Evolutionary conservation across 352 stramenopile species (phyloP).

Genomic region (Pythium sp.): DNA sequence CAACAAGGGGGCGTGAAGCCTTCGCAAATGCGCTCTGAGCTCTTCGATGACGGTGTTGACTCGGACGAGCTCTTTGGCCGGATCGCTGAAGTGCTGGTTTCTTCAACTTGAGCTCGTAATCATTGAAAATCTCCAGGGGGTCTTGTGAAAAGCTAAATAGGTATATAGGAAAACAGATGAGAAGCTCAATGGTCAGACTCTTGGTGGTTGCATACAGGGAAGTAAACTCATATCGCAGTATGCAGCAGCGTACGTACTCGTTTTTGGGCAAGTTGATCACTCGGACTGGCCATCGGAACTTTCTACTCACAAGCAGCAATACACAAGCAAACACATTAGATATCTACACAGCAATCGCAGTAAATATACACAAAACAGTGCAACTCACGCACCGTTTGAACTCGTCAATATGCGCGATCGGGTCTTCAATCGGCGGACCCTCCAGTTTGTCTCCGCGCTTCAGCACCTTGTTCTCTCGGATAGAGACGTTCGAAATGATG

Average conservation of each 20-base stretch:
- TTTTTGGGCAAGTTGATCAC: constrained; percentile 55
- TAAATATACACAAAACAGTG: background rate
- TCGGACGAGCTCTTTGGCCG: background rate
- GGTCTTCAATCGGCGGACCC: constrained; percentile 45
- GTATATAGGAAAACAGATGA: background rate
- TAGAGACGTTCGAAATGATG: constrained; percentile 28
- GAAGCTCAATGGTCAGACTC: constrained; percentile 5
- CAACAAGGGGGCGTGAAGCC: constrained; percentile 37
- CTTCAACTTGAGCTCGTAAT: constrained; percentile 35
- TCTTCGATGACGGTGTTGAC: background rate
- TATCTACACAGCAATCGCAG: background rate
- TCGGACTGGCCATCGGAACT: constrained; percentile 76
- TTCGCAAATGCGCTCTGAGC: constrained; percentile 35
- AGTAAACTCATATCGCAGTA: background rate
- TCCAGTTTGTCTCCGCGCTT: constrained; percentile 25
- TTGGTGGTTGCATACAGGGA: background rate
- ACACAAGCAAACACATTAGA: background rate
- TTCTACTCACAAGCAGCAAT: constrained; percentile 28
- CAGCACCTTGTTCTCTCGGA: constrained; percentile 32
- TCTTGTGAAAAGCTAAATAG: constrained; percentile 45
- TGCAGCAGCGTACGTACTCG: constrained; percentile 33
- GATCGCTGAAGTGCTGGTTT: background rate
- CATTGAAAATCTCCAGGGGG: constrained; percentile 39
- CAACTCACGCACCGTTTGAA: constrained; percentile 35
- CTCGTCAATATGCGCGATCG: constrained; percentile 41